Conservation (phyloP, 495 filamentous ascomycete genomes). For the Baudoinia panamericana region DNA sequence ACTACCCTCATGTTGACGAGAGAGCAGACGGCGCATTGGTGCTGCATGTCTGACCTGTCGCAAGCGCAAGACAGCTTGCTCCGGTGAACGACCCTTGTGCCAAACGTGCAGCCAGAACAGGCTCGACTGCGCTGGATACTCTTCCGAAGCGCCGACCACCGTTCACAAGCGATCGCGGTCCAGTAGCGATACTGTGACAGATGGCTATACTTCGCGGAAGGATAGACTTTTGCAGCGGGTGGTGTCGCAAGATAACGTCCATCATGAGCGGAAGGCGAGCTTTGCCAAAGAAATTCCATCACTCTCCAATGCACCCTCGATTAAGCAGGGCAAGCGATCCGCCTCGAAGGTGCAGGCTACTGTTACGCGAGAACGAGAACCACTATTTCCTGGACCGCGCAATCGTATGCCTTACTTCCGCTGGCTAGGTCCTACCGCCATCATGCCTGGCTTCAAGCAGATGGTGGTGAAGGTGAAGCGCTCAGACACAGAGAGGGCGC, state of each 20-base stretch:
- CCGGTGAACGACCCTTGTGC: constrained; percentile 27
- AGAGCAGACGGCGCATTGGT: constrained; percentile 53
- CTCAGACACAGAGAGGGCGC: constrained; percentile 35
- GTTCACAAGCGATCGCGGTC: constrained; percentile 3
- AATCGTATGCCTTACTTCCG: constrained; percentile 74
- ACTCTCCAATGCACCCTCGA: no score
- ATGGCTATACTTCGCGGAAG: no score
- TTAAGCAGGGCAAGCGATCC: no score
- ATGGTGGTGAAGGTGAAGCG: constrained; percentile 67
- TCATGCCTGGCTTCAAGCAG: constrained; percentile 83
- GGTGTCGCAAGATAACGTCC: background rate
- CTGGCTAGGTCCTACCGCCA: constrained; percentile 79
- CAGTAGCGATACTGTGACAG: background rate
- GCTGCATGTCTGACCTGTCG: constrained; percentile 62
- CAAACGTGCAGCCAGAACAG: constrained; percentile 29
- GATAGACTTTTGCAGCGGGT: no score
- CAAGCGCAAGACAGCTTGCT: constrained; percentile 38
- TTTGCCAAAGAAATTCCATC: no score
- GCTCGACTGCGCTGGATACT: constrained; percentile 28
- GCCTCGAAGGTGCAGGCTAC: background rate
- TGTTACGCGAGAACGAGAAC: background rate
- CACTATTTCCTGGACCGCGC: constrained; percentile 29
- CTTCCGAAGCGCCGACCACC: constrained; percentile 13
- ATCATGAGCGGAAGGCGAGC: background rate
- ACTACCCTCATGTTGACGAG: background rate